phyloP scores from a whole-genome alignment of 345 rosid genomes.

The Gossypium herbaceum region DNA sequence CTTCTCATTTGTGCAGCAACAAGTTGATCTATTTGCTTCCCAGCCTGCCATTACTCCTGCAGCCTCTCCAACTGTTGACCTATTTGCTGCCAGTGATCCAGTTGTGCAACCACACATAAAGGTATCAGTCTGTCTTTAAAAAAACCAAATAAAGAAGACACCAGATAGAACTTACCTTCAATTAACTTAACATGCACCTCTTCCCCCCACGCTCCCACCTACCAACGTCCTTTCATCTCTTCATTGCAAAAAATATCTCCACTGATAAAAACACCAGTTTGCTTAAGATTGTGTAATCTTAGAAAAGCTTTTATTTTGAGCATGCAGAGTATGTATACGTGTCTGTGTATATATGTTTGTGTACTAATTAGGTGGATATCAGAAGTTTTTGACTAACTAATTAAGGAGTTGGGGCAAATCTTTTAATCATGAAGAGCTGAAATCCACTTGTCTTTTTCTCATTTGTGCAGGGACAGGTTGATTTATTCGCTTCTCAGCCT shows the following conservation, averaged over 20 bases:
- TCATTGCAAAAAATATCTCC: neutral
- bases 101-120: conserved; percentile 44
- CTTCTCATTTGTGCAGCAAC: conserved; percentile 32
- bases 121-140: conserved; percentile 18
- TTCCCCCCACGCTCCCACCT: neutral
- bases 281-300: neutral
- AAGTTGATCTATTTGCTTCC: conserved; percentile 48
- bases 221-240: neutral
- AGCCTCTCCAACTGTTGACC: conserved; percentile 54
- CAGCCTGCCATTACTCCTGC: conserved; percentile 40
- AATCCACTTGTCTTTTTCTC: neutral
- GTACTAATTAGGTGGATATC: neutral
- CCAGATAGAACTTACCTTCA: too few species aligned
- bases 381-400: neutral
- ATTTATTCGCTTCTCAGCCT: conserved; percentile 46
- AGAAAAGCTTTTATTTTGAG: neutral
- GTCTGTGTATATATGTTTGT: neutral
- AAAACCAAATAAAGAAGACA: too few species aligned
- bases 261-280: neutral
- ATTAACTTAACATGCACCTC: neutral
- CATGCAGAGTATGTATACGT: neutral
- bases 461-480: conserved; percentile 43
- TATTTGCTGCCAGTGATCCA: conserved; percentile 53
- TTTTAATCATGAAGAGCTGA: conserved; percentile 5
- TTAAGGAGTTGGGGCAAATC: conserved; percentile 14